Percentiles rank a stretch among this genome's conserved stretches.
phyloP scores from a whole-genome alignment of 2,329 filamentous ascomycete species.

The Pseudopyrenochaeta lycopersici region DNA sequence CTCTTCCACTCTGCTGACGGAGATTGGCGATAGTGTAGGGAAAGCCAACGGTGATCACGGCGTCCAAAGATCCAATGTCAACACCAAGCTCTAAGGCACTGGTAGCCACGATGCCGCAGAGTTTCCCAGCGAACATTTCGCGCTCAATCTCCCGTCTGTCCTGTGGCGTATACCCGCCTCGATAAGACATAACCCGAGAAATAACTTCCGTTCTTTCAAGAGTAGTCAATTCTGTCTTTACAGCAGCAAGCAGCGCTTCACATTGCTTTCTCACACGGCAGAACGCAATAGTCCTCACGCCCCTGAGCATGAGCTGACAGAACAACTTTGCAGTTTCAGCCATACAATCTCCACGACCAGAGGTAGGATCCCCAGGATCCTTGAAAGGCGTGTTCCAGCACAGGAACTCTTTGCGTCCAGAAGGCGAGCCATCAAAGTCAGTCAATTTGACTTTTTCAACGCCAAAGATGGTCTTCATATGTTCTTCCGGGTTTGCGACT shows the following conservation, averaged over 20 bases:
- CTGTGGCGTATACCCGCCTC: constrained; percentile 92
- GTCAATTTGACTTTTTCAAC: constrained; percentile 81
- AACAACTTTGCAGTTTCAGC: constrained; percentile 90
- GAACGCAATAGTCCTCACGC: constrained; percentile 92
- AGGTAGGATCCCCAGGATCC: constrained; percentile 85
- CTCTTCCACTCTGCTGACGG: constrained; percentile 91
- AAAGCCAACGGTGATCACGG: constrained; percentile 92
- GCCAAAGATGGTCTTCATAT: constrained; percentile 95
- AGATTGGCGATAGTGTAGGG: constrained; percentile 95
- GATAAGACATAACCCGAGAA: constrained; percentile 89
- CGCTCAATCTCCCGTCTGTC: constrained; percentile 88
- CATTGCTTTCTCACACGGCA: constrained; percentile 88
- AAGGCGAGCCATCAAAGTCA: constrained; percentile 92
- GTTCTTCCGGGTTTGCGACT: constrained; percentile 87
- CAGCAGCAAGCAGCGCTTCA: constrained; percentile 80
- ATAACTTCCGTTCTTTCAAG: constrained; percentile 79
- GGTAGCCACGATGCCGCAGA: constrained; percentile 92
- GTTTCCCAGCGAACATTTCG: constrained; percentile 96
- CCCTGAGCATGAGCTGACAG: constrained; percentile 85
- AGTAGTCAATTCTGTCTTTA: constrained; percentile 77
- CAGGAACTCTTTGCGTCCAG: constrained; percentile 90
- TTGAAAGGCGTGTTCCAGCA: constrained; percentile 98
- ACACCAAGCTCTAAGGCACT: constrained; percentile 93
- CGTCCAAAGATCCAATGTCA: constrained; percentile 93
- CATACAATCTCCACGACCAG: constrained; percentile 83